Evolutionary conservation across 768 basidiomycete genomes (phyloP).

Genomic region (Stropharia rugosoannulata): DNA sequence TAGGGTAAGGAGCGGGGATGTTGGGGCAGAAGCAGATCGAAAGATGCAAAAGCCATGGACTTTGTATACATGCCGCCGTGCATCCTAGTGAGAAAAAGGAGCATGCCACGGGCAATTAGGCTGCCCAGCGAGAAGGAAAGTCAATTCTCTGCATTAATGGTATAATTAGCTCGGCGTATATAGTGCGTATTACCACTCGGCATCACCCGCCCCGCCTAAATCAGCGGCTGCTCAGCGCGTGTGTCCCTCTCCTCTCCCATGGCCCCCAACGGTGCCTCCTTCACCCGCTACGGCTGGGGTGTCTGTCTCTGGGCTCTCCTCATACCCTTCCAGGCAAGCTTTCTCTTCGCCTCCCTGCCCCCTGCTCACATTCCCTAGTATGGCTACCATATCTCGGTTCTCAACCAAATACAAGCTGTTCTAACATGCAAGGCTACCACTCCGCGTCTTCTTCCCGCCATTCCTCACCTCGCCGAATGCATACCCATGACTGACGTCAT

Average conservation of each 20-base stretch:
- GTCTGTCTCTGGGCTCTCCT: conserved; percentile 70
- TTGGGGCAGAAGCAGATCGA: too few species aligned
- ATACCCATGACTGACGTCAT: conserved; percentile 74
- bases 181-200: too few species aligned
- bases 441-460: conserved; percentile 20
- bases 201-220: too few species aligned
- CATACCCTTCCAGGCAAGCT: conserved; percentile 52
- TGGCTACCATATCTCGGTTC: conserved; percentile 90
- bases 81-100: conserved; percentile 16
- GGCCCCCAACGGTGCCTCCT: conserved; percentile 26
- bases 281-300: conserved; percentile 63
- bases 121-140: neutral
- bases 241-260: conserved; percentile 10
- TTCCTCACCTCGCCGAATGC: conserved; percentile 62
- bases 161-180: too few species aligned
- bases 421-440: conserved; percentile 59
- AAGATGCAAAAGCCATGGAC: neutral
- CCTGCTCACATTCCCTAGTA: conserved; percentile 42
- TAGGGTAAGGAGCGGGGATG: too few species aligned
- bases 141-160: neutral
- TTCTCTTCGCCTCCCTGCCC: neutral
- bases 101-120: conserved; percentile 12
- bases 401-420: conserved; percentile 85
- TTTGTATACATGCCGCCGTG: conserved; percentile 17
- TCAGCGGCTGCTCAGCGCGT: too few species aligned